phyloP scores from a whole-genome alignment of 352 stramenopile species.

The Globisporangium splendens region DNA sequence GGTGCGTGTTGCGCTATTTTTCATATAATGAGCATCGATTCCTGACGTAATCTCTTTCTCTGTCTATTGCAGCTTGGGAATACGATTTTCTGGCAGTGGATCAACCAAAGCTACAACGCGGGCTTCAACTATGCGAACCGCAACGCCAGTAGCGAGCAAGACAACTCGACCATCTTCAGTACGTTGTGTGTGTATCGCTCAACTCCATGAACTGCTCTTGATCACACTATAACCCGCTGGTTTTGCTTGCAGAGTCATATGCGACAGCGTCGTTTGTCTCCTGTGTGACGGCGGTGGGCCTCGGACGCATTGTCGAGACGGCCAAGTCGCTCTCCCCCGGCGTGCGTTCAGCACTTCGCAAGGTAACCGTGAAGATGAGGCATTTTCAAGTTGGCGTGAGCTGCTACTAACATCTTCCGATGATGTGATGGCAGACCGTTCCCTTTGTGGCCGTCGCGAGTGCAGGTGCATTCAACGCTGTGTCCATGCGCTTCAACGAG shows the following conservation, averaged over 20 bases:
- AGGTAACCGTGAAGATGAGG: slow-evolving; percentile 26
- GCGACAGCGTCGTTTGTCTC: slow-evolving; percentile 74
- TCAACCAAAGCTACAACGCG: slow-evolving; percentile 88
- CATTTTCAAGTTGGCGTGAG: not conserved
- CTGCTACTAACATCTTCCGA: not conserved
- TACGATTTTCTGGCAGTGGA: slow-evolving; percentile 88
- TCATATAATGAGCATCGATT: too few species aligned
- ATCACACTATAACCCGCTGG: not conserved
- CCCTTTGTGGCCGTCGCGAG: slow-evolving; percentile 82
- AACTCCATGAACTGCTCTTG: not conserved
- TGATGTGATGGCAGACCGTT: slow-evolving; percentile 55
- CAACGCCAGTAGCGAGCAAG: slow-evolving; percentile 78
- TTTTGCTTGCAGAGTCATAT: slow-evolving; percentile 58
- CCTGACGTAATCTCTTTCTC: not conserved
- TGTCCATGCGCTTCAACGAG: slow-evolving; percentile 89
- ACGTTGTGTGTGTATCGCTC: slow-evolving; percentile 13
- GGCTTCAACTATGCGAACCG: slow-evolving; percentile 90
- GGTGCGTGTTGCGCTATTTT: slow-evolving; percentile 20
- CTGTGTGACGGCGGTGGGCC: slow-evolving; percentile 67
- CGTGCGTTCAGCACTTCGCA: slow-evolving; percentile 54
- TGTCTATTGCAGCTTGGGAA: slow-evolving; percentile 41
- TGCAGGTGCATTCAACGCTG: slow-evolving; percentile 81
- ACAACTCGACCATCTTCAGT: slow-evolving; percentile 76
- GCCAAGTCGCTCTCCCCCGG: slow-evolving; percentile 68
- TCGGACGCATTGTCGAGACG: slow-evolving; percentile 73